Percentiles rank a stretch among this genome's conserved stretches.
Evolutionary conservation across 805 yeast genomes (phyloP).

Genomic region (Candida ipomoeae): DNA sequence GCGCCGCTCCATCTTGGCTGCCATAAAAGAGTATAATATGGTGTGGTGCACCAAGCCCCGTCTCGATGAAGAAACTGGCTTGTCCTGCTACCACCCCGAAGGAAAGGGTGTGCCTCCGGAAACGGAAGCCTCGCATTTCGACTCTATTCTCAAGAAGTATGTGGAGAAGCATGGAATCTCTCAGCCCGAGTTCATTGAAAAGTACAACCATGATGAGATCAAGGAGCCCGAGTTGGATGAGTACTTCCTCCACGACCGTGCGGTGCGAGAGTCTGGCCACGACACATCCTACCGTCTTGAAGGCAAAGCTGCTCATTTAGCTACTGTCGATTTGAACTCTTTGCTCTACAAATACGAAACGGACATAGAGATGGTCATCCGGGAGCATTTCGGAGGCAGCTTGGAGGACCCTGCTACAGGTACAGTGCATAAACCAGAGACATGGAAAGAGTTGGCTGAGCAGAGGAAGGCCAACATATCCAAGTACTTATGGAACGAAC

Average conservation of each 20-base stretch:
- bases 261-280: constrained; percentile 94
- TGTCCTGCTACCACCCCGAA: constrained; percentile 86
- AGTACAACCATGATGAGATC: constrained; percentile 63
- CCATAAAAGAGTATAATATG: constrained; percentile 76
- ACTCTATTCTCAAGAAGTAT: constrained; percentile 63
- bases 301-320: constrained; percentile 83
- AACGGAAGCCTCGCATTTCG: constrained; percentile 87
- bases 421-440: constrained; percentile 41
- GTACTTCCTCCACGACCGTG: constrained; percentile 87
- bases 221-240: constrained; percentile 81
- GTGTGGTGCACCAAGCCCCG: constrained; percentile 83
- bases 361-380: constrained; percentile 70
- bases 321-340: constrained; percentile 85
- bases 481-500: constrained; percentile 79
- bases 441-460: constrained; percentile 63
- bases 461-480: constrained; percentile 52
- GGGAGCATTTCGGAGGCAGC: constrained; percentile 49
- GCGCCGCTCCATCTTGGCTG: constrained; percentile 62
- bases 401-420: constrained; percentile 24
- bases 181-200: constrained; percentile 58
- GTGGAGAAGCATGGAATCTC: constrained; percentile 55
- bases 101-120: constrained; percentile 97
- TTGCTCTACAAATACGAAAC: constrained; percentile 83
- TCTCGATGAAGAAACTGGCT: constrained; percentile 64
- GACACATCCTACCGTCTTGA: constrained; percentile 90